Conservation (phyloP, 176 grass and related monocot genomes). For the Carex kokanica region DNA sequence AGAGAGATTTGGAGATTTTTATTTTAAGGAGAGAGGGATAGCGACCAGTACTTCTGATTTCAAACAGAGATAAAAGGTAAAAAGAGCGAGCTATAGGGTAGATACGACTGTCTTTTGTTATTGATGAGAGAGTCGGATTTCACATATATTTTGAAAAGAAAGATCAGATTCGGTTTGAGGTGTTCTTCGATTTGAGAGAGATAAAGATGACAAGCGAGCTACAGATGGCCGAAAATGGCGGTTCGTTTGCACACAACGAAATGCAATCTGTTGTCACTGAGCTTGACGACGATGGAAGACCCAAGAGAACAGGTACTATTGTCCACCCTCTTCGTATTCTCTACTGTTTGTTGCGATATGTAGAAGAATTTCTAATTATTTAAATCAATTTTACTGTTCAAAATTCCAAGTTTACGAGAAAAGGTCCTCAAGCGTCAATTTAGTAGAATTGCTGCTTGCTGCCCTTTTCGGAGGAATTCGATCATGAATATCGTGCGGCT, state of each 20-base stretch:
- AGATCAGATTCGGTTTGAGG: neutral
- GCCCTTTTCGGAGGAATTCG: neutral
- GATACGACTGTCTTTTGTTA: neutral
- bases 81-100: neutral
- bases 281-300: conserved; percentile 70
- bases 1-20: neutral
- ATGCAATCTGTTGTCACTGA: conserved; percentile 21
- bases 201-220: conserved; percentile 44
- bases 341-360: neutral
- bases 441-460: neutral
- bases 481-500: neutral
- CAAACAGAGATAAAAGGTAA: neutral
- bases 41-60: neutral
- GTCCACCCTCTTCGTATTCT: neutral
- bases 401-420: neutral
- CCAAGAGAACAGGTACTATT: conserved; percentile 47
- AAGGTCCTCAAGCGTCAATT: neutral
- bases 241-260: neutral
- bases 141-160: neutral
- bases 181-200: neutral
- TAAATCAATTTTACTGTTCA: neutral
- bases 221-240: conserved; percentile 44
- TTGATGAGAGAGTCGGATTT: neutral
- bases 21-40: neutral
- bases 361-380: neutral